Base-by-base conservation (phyloP, 2,329 filamentous ascomycete species). In the Cercospora zeina region DNA sequence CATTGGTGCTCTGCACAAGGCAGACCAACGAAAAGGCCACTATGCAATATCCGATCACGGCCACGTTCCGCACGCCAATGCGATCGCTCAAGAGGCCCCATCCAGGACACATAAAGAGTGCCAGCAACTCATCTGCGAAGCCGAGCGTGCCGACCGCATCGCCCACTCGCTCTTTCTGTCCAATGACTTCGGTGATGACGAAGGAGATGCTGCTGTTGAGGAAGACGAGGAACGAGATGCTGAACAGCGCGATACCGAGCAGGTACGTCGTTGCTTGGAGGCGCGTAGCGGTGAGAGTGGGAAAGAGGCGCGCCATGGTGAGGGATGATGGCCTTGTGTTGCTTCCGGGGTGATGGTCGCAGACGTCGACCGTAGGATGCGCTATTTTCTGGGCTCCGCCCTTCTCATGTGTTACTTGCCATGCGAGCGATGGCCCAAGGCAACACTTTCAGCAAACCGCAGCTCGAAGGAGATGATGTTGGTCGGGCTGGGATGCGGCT, bases 221-320 rank as follows among this genome's bases (percentile, higher is more conserved):
- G 78, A 96, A 96, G 71, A 96, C 91, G 67, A 96, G 88, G 79
- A 95, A 95, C 59, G 89, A 89, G 72, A 96, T 95, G 76, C 87
- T 91, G 80, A 93, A 93, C 69, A 96, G 86, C 64, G 89, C 90
- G 71, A 95, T 89, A 73, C 88, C 88, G 67, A 92, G 82, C 36
- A 96, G 85, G 75, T 96, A 96, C 31, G 90, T 89, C 61, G 83
- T 75, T 31, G 83, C 80, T 72, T 88, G 85, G 1, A 79, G 73
- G 65, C 78, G 78, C 19, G 80, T 81, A n/a, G 84, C 85, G 27
- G 83, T 86, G 70, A 87, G 67, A 8, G 63, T 58, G 5, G 74
- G 72, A 57, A 76, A 72, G 21, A 74, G 34, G 53, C 69, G 71
- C 16, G 65, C 49, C 70, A 72, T 73, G 49, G 31, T 16, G 49